Evolutionary conservation across 1,284 basidiomycete genomes (phyloP), one percentile per base, ranked within the genome.

Genomic region (Tilletia setariae): DNA sequence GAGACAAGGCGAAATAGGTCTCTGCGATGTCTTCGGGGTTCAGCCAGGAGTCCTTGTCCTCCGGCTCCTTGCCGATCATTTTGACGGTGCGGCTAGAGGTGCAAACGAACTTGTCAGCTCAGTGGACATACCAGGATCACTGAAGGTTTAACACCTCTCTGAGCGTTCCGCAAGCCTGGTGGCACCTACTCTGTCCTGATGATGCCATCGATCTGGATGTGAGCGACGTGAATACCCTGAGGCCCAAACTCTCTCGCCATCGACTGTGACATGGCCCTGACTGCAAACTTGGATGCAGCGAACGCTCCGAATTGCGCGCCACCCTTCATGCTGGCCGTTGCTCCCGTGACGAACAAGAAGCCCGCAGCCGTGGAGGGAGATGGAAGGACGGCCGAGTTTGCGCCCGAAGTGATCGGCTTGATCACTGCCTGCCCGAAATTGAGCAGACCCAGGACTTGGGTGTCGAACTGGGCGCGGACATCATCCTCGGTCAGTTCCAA

Each of bases 231-330:
- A 7, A 85, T 70, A 0, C 83, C 83, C 66, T 84, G 68, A 0
- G 83, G 81, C 1, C 82, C 83, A 67, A 84, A 85, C 72, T 85
- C 84, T 13, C 83, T 72, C 2, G 83, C 82, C 2, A 84, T 76
- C 1, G 76, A 78, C 78, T 84, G 72, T 2, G 47, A 44, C 21
- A 68, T 32, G n/a, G 28, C 64, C 28, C 67, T 43, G 49, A 68
- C 30, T 15, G 43, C 67, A 21, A 42, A 47, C 35, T 68, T 68
- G 47, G 66, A 47, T 8, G 68, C 64, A 23, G 43, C 51, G 42
- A 69, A 69, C 23, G 68, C 61, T 28, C 66, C 32, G 32, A 69
- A 69, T 32, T 66, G 25, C 44, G 64, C 61, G 13, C 32, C 40
- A n/a, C 64, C 68, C 16, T 47, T 32, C 15, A 69, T 19, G 15